phyloP scores from a whole-genome alignment of 2,329 filamentous ascomycete genomes.

The Fusarium pseudograminearum region DNA sequence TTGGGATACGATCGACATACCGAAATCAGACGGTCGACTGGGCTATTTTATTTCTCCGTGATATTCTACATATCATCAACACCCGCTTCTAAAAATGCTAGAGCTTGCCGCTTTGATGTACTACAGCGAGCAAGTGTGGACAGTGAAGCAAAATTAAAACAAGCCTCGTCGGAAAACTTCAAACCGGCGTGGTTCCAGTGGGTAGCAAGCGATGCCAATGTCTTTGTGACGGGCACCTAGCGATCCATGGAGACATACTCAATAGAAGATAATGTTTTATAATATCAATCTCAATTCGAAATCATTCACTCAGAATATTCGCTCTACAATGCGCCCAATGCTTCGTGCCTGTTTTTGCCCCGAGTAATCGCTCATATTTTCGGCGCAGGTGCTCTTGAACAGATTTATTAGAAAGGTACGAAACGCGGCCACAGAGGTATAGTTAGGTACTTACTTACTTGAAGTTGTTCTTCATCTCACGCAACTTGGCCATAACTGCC shows the following conservation, averaged over 20 bases:
- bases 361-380: constrained; percentile 48
- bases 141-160: constrained; percentile 73
- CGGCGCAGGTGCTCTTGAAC: constrained; percentile 41
- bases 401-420: constrained; percentile 11
- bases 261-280: constrained; percentile 5
- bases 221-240: constrained; percentile 48
- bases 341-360: neutral
- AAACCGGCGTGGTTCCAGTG: constrained; percentile 47
- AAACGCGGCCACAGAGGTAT: neutral
- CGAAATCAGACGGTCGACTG: constrained; percentile 4
- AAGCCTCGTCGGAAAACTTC: constrained; percentile 43
- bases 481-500: constrained; percentile 84
- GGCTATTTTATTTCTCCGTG: neutral
- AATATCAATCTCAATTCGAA: constrained; percentile 8
- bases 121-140: constrained; percentile 75
- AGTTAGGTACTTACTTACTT: constrained; percentile 62
- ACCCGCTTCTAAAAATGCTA: constrained; percentile 72
- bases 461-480: constrained; percentile 90
- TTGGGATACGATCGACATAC: neutral
- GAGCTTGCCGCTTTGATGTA: constrained; percentile 70
- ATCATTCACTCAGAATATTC: constrained; percentile 7
- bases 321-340: constrained; percentile 3
- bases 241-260: constrained; percentile 54
- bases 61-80: constrained; percentile 10
- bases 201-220: constrained; percentile 48